These are phyloP conservation scores for Fusarium temperatum DNA, from an alignment of 2,329 filamentous ascomycete species.

Conservation along the genomic window DNA sequence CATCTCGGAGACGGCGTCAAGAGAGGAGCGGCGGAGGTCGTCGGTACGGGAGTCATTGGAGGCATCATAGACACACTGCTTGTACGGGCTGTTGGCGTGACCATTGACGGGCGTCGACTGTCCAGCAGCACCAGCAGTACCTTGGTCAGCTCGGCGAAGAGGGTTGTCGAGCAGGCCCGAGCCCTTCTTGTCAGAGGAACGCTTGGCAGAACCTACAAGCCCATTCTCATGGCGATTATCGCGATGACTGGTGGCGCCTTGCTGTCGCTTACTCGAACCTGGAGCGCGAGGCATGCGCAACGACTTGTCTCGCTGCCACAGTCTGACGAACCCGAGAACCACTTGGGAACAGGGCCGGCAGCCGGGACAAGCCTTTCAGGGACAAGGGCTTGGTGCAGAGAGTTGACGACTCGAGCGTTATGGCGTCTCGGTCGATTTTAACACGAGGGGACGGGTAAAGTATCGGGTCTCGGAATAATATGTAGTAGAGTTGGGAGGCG, in stretches of 20 bases:
- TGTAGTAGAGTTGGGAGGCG: slow-evolving; percentile 17
- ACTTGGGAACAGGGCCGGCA: slow-evolving; percentile 50
- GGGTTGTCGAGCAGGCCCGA: slow-evolving; percentile 55
- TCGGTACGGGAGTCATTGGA: slow-evolving; percentile 53
- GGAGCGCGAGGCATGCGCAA: slow-evolving; percentile 70
- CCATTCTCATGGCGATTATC: slow-evolving; percentile 88
- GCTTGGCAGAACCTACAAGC: slow-evolving; percentile 69
- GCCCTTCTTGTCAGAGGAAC: slow-evolving; percentile 55
- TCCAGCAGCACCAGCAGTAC: slow-evolving; percentile 44
- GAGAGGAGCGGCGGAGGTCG: slow-evolving; percentile 58
- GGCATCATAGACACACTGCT: slow-evolving; percentile 46
- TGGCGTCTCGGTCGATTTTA: slow-evolving; percentile 20
- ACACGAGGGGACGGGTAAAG: slow-evolving; percentile 12
- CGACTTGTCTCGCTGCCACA: slow-evolving; percentile 45
- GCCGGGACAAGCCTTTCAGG: slow-evolving; percentile 45
- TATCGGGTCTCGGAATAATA: slow-evolving; percentile 17
- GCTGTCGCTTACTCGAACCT: slow-evolving; percentile 68
- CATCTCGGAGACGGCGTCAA: slow-evolving; percentile 63
- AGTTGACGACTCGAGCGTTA: slow-evolving; percentile 24
- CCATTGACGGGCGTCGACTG: slow-evolving; percentile 42
- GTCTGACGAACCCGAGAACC: slow-evolving; percentile 49
- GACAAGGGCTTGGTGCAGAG: slow-evolving; percentile 25
- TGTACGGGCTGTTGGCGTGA: slow-evolving; percentile 49
- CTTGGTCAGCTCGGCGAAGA: slow-evolving; percentile 47
- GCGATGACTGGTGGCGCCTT: slow-evolving; percentile 70